A percentile compares a stretch with the other conserved stretches of the same genome.
These are phyloP conservation scores for Pyropia yezoensis DNA, from an alignment of 23 red algal genomes.

Conservation along the genomic window DNA sequence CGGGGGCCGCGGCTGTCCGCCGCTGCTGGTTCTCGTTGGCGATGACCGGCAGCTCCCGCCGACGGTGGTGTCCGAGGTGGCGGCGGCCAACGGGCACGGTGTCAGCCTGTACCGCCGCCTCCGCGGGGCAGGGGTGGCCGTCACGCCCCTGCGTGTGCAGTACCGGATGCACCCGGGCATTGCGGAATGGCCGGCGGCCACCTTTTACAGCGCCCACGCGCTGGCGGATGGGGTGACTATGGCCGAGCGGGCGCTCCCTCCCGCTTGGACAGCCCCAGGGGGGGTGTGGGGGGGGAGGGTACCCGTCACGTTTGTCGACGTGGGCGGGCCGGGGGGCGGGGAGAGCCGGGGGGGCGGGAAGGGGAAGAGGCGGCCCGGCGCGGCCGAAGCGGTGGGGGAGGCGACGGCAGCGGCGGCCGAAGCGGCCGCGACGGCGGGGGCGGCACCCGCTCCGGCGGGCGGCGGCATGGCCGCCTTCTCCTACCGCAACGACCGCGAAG, in stretches of 20 bases:
- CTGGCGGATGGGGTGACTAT: slow-evolving; percentile 17
- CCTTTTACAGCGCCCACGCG: slow-evolving; percentile 39
- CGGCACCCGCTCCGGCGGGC: too few relatives aligned
- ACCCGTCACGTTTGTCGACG: too few relatives aligned
- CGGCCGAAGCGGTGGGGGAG: too few relatives aligned
- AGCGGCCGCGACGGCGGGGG: too few relatives aligned
- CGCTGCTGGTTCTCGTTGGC: slow-evolving; percentile 65
- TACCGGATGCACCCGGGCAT: slow-evolving; percentile 90
- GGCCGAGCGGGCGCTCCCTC: slow-evolving; percentile 9
- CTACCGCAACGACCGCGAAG: too few relatives aligned
- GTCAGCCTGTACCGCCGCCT: slow-evolving; percentile 51
- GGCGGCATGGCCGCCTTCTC: too few relatives aligned
- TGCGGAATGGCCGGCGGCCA: slow-evolving; percentile 14
- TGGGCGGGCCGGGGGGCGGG: too few relatives aligned
- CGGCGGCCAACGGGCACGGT: slow-evolving; percentile 5
- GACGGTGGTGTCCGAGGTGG: slow-evolving; percentile 6
- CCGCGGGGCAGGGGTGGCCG: slow-evolving; percentile 20
- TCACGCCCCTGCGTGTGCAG: slow-evolving; percentile 31
- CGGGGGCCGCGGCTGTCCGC: not conserved
- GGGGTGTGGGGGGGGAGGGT: too few relatives aligned
- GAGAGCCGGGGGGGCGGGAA: too few relatives aligned
- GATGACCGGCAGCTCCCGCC: slow-evolving; percentile 78
- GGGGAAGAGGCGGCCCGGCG: too few relatives aligned
- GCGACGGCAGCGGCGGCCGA: too few relatives aligned
- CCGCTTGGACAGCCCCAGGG: too few relatives aligned